Evolutionary conservation across 805 yeast species (phyloP), one percentile per base, ranked within the genome.

Genomic region (Metschnikowia kofuensis): DNA sequence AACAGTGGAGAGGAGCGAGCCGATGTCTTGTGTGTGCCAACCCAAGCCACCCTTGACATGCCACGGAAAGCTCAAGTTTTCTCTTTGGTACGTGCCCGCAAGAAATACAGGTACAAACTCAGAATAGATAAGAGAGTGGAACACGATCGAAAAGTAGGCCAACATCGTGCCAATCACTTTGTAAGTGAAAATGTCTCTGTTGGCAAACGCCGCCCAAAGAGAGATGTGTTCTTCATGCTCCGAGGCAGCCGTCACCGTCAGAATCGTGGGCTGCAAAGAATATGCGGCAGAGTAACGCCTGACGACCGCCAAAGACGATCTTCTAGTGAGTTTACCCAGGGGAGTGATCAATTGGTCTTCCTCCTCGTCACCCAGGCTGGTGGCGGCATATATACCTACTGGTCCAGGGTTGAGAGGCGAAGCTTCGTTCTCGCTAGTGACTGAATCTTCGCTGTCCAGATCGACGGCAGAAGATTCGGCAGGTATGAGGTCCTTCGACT

Each of bases 101-200:
- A 82, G 65, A 47, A 76, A 75, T 3, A 82, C 75, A 0, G 87
- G 86, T 38, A 82, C 57, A 46, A 82, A 77, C 59, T 81, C 85
- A 32, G 75, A 73, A 58, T 67, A 78, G 5, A 78, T 80, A 13
- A 77, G 65, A 11, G 67, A 59, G 58, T 78, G 83, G 42, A 79
- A 68, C n/a, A 80, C 67, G 54, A 75, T 59, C 26, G 72, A 58
- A 44, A 78, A 73, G 57, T 74, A 60, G 62, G 74, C 49, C 61
- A 61, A 26, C 45, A 70, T 65, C 8, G 69, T 58, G 40, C 61
- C 61, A 5, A 67, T 44, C 14, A 69, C 72, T 11, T 63, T 60
- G n/a, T 54, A 55, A 26, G 70, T 61, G 51, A 70, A 64, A 12
- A 62, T 58, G 9, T 58, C 60, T 15, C 58, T 42, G 40, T 62